Conservation (phyloP, 2,329 filamentous ascomycete genomes). For the Cladosporium cucumerinum region DNA sequence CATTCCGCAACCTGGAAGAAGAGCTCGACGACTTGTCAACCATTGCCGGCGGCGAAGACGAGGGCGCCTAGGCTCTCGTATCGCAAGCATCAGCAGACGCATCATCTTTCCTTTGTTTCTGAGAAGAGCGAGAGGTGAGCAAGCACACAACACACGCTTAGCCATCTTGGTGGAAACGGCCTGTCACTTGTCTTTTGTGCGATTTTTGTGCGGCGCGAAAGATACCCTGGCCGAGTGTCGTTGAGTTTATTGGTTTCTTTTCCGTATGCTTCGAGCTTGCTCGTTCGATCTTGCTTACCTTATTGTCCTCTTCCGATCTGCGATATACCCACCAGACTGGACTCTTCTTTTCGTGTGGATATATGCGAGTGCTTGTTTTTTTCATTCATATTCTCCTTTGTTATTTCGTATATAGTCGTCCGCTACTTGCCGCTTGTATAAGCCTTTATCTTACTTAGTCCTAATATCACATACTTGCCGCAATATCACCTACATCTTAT, state of each 20-base stretch:
- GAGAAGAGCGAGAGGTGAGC: slow-evolving; percentile 4
- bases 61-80: slow-evolving; percentile 1
- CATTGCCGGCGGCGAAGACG: slow-evolving; percentile 15
- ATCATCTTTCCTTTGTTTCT: slow-evolving; percentile 14
- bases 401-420: slow-evolving; percentile 8
- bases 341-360: slow-evolving; percentile 11
- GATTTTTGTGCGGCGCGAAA: slow-evolving; percentile 5
- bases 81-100: neutral
- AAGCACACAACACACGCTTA: neutral
- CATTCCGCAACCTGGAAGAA: slow-evolving; percentile 31
- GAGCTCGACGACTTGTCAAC: slow-evolving; percentile 17
- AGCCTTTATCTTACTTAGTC: neutral
- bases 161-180: neutral
- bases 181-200: slow-evolving; percentile 6
- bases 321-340: slow-evolving; percentile 25
- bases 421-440: neutral
- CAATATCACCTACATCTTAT: neutral
- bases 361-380: neutral
- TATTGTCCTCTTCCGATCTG: slow-evolving; percentile 9
- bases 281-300: neutral
- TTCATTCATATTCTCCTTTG: slow-evolving; percentile 3
- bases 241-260: neutral
- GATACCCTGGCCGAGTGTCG: slow-evolving; percentile 10
- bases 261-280: neutral
- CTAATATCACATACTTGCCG: slow-evolving; percentile 3